Percentiles rank a stretch among this genome's conserved stretches.
Conservation (phyloP, 2,329 filamentous ascomycete species). For the Fusarium chlamydosporum region DNA sequence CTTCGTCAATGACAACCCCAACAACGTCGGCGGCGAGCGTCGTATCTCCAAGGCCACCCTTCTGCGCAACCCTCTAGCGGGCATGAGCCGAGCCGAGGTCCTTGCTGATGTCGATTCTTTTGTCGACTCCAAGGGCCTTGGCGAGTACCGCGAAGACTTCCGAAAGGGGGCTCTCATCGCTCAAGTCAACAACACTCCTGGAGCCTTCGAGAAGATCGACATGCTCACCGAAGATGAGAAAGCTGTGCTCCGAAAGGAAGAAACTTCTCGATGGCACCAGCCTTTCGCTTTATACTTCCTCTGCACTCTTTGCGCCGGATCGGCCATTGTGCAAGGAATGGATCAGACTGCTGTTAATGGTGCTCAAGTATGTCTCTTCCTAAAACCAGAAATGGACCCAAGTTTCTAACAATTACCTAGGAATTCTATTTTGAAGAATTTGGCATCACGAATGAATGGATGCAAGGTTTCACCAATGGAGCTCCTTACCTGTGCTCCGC, state of each 20-base stretch:
- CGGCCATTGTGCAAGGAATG: conserved; percentile 75
- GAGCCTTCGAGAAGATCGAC: conserved; percentile 51
- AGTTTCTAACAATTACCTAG: conserved; percentile 5
- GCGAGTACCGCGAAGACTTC: conserved; percentile 61
- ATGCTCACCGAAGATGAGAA: conserved; percentile 52
- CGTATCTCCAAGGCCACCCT: conserved; percentile 49
- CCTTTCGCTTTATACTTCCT: conserved; percentile 56
- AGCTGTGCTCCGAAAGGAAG: conserved; percentile 49
- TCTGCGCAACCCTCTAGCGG: conserved; percentile 52
- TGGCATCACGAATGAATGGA: conserved; percentile 56
- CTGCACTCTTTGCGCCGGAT: conserved; percentile 54
- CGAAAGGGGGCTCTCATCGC: conserved; percentile 67
- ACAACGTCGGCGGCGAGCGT: conserved; percentile 17
- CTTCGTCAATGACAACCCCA: conserved; percentile 37
- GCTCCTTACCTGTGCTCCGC: conserved; percentile 69
- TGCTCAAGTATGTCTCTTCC: conserved; percentile 65
- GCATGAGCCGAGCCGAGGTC: conserved; percentile 51
- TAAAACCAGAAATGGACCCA: accelerated
- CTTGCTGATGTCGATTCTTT: conserved; percentile 57
- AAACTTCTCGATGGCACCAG: conserved; percentile 53
- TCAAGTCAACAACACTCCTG: conserved; percentile 57
- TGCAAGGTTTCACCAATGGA: conserved; percentile 69
- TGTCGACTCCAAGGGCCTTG: conserved; percentile 54
- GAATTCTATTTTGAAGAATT: conserved; percentile 56
- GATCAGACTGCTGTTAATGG: conserved; percentile 76